phyloP scores from a whole-genome alignment of 2,329 filamentous ascomycete genomes.

The Ascochyta viciae-villosae region DNA sequence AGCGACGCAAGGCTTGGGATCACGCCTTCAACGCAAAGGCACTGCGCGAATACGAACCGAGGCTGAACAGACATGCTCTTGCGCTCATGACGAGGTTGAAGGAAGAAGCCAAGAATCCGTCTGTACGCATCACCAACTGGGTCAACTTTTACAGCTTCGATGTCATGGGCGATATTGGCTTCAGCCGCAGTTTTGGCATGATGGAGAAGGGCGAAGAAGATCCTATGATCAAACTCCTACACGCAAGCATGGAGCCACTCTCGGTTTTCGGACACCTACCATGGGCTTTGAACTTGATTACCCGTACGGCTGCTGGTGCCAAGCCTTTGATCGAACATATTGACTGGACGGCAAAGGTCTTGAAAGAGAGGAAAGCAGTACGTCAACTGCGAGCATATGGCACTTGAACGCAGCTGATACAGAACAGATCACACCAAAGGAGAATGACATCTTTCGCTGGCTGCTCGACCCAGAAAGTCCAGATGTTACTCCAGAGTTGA shows the following conservation, averaged over 20 bases:
- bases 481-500: slow-evolving; percentile 31
- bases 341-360: slow-evolving; percentile 30
- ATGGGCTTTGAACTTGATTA: slow-evolving; percentile 30
- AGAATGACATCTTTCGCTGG: slow-evolving; percentile 38
- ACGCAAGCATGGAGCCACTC: slow-evolving; percentile 32
- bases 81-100: slow-evolving; percentile 36
- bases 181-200: slow-evolving; percentile 52
- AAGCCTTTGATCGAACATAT: slow-evolving; percentile 35
- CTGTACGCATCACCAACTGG: slow-evolving; percentile 42
- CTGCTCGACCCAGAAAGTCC: slow-evolving; percentile 31
- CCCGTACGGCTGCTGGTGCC: slow-evolving; percentile 25
- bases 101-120: slow-evolving; percentile 23
- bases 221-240: slow-evolving; percentile 34
- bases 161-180: slow-evolving; percentile 57
- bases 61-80: slow-evolving; percentile 40
- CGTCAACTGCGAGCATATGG: not conserved
- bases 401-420: not conserved
- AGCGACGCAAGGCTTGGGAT: slow-evolving; percentile 44
- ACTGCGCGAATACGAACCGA: slow-evolving; percentile 46
- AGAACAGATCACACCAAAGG: slow-evolving; percentile 30
- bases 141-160: slow-evolving; percentile 56
- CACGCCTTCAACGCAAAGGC: slow-evolving; percentile 43
- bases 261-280: slow-evolving; percentile 31
- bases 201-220: slow-evolving; percentile 39
- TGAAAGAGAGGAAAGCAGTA: slow-evolving; percentile 39